These are phyloP conservation scores for Isatis lusitanica DNA, from an alignment of 441 rosid species.

Conservation along the genomic window DNA sequence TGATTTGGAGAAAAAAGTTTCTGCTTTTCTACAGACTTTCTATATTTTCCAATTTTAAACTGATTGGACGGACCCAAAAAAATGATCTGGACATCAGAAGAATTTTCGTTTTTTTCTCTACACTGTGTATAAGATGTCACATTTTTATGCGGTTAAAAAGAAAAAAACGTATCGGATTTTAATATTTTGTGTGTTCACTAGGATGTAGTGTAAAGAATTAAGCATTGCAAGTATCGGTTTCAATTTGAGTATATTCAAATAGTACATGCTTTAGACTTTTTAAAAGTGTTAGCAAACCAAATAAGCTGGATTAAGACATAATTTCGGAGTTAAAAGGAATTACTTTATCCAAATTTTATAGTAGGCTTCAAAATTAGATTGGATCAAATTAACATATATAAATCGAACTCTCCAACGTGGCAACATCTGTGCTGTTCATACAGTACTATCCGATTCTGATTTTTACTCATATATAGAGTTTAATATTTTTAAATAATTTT, in stretches of 20 bases:
- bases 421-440: background rate
- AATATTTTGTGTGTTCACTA: background rate
- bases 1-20: slow-evolving; percentile 5
- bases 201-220: background rate
- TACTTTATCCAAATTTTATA: background rate
- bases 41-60: background rate
- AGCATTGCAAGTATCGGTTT: background rate
- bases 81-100: background rate
- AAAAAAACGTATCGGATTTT: background rate
- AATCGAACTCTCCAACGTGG: background rate
- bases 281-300: background rate
- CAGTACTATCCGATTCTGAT: background rate
- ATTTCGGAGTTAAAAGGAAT: background rate
- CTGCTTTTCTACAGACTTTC: background rate
- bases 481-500: no score
- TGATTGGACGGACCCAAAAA: background rate
- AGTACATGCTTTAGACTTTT: background rate
- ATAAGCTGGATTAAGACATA: background rate
- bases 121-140: background rate
- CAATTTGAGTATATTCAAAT: background rate
- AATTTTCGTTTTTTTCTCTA: background rate
- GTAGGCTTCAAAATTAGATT: background rate
- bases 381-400: background rate
- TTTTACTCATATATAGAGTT: background rate
- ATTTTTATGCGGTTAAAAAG: background rate